Conservation (phyloP, 805 yeast genomes). For the Sugiyamaella marilandica region DNA sequence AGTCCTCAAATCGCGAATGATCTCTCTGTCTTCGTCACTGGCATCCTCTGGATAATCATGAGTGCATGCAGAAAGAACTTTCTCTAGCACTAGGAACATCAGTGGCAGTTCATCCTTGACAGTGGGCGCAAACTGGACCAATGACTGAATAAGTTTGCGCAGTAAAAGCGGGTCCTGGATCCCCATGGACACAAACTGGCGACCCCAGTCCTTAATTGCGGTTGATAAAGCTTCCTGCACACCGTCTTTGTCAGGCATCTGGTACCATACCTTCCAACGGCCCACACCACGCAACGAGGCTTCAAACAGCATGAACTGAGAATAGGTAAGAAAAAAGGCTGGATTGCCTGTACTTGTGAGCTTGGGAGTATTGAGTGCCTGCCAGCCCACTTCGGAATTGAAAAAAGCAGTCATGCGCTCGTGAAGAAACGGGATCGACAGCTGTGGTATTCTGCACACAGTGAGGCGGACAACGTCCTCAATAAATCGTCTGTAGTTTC, state of each 20-base stretch:
- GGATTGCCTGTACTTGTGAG: slow-evolving; percentile 60
- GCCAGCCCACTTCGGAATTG: slow-evolving; percentile 56
- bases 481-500: slow-evolving; percentile 73
- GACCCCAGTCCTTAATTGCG: slow-evolving; percentile 58
- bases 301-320: slow-evolving; percentile 83
- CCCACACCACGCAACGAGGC: slow-evolving; percentile 87
- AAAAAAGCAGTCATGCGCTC: slow-evolving; percentile 67
- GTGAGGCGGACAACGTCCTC: slow-evolving; percentile 89
- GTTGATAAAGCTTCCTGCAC: slow-evolving; percentile 50
- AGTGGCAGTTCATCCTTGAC: slow-evolving; percentile 62
- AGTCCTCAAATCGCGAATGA: slow-evolving; percentile 80
- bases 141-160: slow-evolving; percentile 82
- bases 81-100: slow-evolving; percentile 81
- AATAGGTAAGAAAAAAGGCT: slow-evolving; percentile 59
- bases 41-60: slow-evolving; percentile 63
- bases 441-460: slow-evolving; percentile 79
- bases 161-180: slow-evolving; percentile 74
- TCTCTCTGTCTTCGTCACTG: slow-evolving; percentile 60
- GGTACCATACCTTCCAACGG: slow-evolving; percentile 94
- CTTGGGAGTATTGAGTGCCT: slow-evolving; percentile 51
- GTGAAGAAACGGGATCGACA: slow-evolving; percentile 78
- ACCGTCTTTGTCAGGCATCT: slow-evolving; percentile 50
- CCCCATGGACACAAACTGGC: slow-evolving; percentile 59
- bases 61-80: slow-evolving; percentile 79
- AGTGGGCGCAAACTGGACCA: slow-evolving; percentile 90